phyloP scores from a whole-genome alignment of 75 land plant genomes.

The Larix kaempferi region DNA sequence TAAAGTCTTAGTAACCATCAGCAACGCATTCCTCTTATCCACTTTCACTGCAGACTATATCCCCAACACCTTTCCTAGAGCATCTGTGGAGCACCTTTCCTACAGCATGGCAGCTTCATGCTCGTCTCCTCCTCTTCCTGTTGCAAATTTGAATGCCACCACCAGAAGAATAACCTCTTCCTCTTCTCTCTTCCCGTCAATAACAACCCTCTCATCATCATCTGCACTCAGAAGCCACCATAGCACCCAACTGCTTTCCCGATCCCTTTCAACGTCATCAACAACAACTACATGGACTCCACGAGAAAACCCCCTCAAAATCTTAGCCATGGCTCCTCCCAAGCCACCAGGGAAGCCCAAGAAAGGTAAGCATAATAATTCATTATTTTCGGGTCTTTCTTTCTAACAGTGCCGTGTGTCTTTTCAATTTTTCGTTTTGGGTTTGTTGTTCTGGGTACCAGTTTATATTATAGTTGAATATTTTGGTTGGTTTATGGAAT shows the following conservation, averaged over 20 bases:
- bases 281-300: neutral
- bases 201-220: neutral
- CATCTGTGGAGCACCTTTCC: too few relatives aligned
- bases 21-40: too few relatives aligned
- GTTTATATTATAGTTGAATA: neutral
- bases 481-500: neutral
- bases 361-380: constrained; percentile 22
- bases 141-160: neutral
- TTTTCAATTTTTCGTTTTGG: neutral
- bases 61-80: too few relatives aligned
- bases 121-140: too few relatives aligned
- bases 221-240: neutral
- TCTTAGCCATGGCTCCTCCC: constrained; percentile 67
- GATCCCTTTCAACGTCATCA: neutral
- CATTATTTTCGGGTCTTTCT: neutral
- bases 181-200: neutral
- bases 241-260: neutral
- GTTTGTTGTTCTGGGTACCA: neutral
- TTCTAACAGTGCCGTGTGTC: neutral
- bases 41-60: too few relatives aligned
- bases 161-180: neutral
- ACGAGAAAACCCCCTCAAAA: constrained; percentile 21
- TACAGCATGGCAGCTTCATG: too few relatives aligned
- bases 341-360: constrained; percentile 55
- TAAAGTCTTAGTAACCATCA: too few relatives aligned